A percentile compares a stretch with the other conserved stretches of the same genome.
Conservation (phyloP, 805 yeast species). For the Kazachstania viticola region DNA sequence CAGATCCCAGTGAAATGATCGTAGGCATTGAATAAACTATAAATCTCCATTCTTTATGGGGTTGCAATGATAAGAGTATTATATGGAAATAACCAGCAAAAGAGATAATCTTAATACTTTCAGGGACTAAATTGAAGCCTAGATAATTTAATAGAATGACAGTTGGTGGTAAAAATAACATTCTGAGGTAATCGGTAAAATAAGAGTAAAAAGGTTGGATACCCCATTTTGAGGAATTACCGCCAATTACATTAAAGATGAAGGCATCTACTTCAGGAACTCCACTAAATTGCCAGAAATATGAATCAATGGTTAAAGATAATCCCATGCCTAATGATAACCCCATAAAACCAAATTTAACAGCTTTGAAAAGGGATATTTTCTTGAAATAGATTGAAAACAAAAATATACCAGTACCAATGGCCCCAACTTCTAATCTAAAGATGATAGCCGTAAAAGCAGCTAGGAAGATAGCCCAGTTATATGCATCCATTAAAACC, state of each 20-base stretch:
- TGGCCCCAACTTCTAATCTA: slow-evolving; percentile 56
- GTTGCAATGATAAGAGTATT: slow-evolving; percentile 61
- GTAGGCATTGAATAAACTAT: slow-evolving; percentile 67
- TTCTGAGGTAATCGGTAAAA: slow-evolving; percentile 35
- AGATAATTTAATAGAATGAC: slow-evolving; percentile 30
- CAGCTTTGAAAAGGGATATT: slow-evolving; percentile 30
- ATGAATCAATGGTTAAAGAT: slow-evolving; percentile 48
- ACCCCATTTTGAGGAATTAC: slow-evolving; percentile 76
- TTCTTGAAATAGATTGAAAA: slow-evolving; percentile 37
- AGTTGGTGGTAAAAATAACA: slow-evolving; percentile 36
- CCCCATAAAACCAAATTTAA: slow-evolving; percentile 38
- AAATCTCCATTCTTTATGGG: slow-evolving; percentile 93
- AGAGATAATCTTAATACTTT: slow-evolving; percentile 34
- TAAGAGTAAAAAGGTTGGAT: slow-evolving; percentile 64
- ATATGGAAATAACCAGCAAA: slow-evolving; percentile 45
- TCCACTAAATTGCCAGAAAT: slow-evolving; percentile 55
- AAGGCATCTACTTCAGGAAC: slow-evolving; percentile 72
- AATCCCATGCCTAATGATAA: slow-evolving; percentile 34
- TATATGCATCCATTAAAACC: slow-evolving; percentile 38
- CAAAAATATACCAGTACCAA: slow-evolving; percentile 39
- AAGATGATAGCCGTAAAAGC: slow-evolving; percentile 58
- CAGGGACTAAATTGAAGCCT: slow-evolving; percentile 29
- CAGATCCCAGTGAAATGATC: slow-evolving; percentile 51
- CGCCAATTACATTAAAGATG: slow-evolving; percentile 62
- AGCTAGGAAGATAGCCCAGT: slow-evolving; percentile 39